These are phyloP conservation scores for Phlyctochytrium bullatum DNA, from an alignment of 192 early-diverging fungal species.

Conservation along the genomic window DNA sequence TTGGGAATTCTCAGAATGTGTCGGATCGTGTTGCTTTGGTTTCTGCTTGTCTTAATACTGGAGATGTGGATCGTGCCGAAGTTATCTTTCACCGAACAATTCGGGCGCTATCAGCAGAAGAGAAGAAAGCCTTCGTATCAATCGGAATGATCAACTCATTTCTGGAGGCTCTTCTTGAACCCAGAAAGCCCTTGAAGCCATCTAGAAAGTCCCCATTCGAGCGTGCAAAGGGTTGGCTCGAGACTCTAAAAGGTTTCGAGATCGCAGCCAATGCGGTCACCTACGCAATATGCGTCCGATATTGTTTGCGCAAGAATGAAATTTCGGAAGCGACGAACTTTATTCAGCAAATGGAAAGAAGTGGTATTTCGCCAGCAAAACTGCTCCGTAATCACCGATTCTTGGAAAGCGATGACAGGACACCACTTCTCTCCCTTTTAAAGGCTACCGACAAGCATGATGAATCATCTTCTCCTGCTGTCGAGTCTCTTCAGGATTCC, in stretches of 20 bases:
- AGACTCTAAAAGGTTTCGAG: conserved; percentile 51
- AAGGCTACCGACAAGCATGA: conserved; percentile 11
- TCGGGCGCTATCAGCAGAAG: conserved; percentile 41
- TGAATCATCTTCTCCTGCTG: neutral
- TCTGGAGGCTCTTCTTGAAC: conserved; percentile 66
- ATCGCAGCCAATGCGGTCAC: conserved; percentile 67
- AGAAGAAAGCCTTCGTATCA: conserved; percentile 68
- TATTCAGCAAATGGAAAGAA: conserved; percentile 45
- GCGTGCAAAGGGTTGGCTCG: conserved; percentile 70
- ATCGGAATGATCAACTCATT: conserved; percentile 79
- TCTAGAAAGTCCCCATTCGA: conserved; percentile 27
- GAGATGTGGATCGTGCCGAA: conserved; percentile 72
- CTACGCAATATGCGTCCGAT: conserved; percentile 75
- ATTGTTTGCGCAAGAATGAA: conserved; percentile 55
- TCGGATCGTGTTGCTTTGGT: conserved; percentile 34
- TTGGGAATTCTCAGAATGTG: neutral
- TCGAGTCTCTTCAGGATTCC: too few relatives aligned
- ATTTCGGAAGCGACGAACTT: conserved; percentile 45
- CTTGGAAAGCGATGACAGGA: conserved; percentile 25
- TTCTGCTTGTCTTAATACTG: conserved; percentile 67
- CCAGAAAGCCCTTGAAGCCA: neutral
- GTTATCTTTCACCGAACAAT: conserved; percentile 64
- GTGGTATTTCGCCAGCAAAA: conserved; percentile 4
- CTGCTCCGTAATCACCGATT: conserved; percentile 27
- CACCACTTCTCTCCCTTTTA: conserved; percentile 27